A percentile compares a stretch with the other conserved stretches of the same genome.
phyloP scores from a whole-genome alignment of 148 eudicot genomes.

The Rhododendron ferrugineum region DNA sequence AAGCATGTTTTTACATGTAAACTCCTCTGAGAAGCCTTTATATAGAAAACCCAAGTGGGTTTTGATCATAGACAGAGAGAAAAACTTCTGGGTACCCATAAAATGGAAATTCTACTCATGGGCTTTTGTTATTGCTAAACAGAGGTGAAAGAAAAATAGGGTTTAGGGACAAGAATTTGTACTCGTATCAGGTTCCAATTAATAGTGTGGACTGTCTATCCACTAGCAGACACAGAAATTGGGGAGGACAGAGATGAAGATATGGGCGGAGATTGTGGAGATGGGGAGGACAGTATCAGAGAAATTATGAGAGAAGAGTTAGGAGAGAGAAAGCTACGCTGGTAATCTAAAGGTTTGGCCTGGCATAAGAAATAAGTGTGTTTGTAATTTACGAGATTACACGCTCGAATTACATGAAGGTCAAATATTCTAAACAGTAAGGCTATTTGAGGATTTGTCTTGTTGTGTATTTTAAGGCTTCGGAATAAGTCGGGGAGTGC shows the following conservation, averaged over 20 bases:
- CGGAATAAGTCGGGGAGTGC: too few species aligned
- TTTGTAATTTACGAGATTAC: too few species aligned
- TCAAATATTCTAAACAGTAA: too few species aligned
- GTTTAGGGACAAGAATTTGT: slow-evolving; percentile 8
- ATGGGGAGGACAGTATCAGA: background rate
- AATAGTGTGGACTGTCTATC: slow-evolving; percentile 4
- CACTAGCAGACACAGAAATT: slow-evolving; percentile 9
- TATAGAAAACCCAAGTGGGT: slow-evolving; percentile 7
- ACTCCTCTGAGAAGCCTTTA: slow-evolving; percentile 14
- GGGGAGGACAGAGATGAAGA: slow-evolving; percentile 11
- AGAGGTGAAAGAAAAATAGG: slow-evolving; percentile 19
- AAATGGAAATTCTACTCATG: slow-evolving; percentile 11
- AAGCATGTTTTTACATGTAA: slow-evolving; percentile 22
- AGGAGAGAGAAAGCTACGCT: background rate
- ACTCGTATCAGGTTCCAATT: background rate
- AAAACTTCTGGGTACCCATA: slow-evolving; percentile 26
- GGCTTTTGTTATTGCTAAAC: slow-evolving; percentile 23
- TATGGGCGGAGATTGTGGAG: slow-evolving; percentile 12
- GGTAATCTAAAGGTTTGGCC: background rate
- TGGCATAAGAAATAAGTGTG: too few species aligned
- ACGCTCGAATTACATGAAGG: too few species aligned
- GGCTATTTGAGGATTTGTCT: too few species aligned
- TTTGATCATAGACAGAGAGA: slow-evolving; percentile 17
- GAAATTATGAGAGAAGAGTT: background rate
- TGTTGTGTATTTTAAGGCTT: too few species aligned